Percentiles rank a stretch among this genome's conserved stretches.
These are phyloP conservation scores for Williopsis jadinii DNA, from an alignment of 1,139 yeast genomes.

Conservation along the genomic window DNA sequence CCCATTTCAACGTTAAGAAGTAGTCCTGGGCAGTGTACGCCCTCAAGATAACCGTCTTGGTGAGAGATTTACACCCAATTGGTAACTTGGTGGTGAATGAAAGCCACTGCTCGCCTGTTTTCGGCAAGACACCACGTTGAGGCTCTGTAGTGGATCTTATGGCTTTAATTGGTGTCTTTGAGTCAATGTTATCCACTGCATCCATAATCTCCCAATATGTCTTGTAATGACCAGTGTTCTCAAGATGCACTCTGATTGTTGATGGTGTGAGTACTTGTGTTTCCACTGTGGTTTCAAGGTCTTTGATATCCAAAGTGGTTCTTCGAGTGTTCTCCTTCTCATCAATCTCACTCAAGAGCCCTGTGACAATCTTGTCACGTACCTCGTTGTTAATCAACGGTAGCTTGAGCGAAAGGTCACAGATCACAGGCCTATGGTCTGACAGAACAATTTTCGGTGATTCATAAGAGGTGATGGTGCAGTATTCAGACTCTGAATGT, in stretches of 20 bases:
- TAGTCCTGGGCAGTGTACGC: slow-evolving; percentile 24
- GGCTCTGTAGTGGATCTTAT: slow-evolving; percentile 12
- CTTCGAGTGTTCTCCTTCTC: slow-evolving; percentile 34
- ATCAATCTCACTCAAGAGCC: slow-evolving; percentile 32
- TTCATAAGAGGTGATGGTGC: slow-evolving; percentile 26
- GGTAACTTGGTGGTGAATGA: slow-evolving; percentile 20
- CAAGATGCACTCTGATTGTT: slow-evolving; percentile 13
- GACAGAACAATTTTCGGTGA: slow-evolving; percentile 40
- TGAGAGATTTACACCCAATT: slow-evolving; percentile 20
- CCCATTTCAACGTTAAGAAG: slow-evolving; percentile 23
- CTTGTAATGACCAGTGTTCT: slow-evolving; percentile 21
- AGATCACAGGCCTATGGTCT: slow-evolving; percentile 72
- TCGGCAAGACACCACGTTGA: slow-evolving; percentile 21
- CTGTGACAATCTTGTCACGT: slow-evolving; percentile 29
- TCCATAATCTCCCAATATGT: slow-evolving; percentile 26
- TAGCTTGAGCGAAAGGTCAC: slow-evolving; percentile 41
- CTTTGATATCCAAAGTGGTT: slow-evolving; percentile 27
- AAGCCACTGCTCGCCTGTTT: slow-evolving; percentile 18
- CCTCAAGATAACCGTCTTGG: slow-evolving; percentile 22
- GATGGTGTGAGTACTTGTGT: slow-evolving; percentile 15
- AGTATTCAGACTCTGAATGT: slow-evolving; percentile 15
- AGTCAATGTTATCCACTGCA: slow-evolving; percentile 12
- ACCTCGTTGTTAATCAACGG: slow-evolving; percentile 39
- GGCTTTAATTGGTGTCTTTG: slow-evolving; percentile 2
- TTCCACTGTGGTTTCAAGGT: slow-evolving; percentile 11